Percentiles rank a stretch among this genome's conserved stretches.
Conservation (phyloP, 2,329 filamentous ascomycete genomes). For the Arthrobotrys sphaeroides region DNA sequence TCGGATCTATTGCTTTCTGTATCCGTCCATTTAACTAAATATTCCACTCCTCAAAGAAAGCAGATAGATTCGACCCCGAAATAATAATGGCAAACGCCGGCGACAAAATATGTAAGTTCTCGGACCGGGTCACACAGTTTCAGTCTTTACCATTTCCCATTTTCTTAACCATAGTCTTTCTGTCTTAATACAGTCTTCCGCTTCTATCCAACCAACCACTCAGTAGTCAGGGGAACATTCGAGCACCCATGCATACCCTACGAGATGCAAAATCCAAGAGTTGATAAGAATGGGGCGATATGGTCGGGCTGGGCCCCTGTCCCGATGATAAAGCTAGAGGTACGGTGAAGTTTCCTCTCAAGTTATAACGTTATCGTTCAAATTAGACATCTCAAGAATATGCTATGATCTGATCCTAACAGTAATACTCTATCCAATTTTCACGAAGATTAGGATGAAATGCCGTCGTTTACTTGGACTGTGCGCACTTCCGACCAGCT, state of each 20-base stretch:
- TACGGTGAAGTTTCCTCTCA: no score
- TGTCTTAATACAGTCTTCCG: slow-evolving; percentile 64
- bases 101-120: slow-evolving; percentile 64
- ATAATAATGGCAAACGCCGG: slow-evolving; percentile 62
- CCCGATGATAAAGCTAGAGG: slow-evolving; percentile 64
- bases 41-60: slow-evolving; percentile 54
- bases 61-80: slow-evolving; percentile 61
- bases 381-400: no score
- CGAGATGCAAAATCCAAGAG: slow-evolving; percentile 64
- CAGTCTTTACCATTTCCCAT: background rate
- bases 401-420: background rate
- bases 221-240: slow-evolving; percentile 71
- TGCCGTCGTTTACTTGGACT: slow-evolving; percentile 61
- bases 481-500: slow-evolving; percentile 71
- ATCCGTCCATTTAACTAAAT: background rate
- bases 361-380: background rate
- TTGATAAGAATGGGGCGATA: slow-evolving; percentile 63
- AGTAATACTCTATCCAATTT: background rate
- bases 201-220: slow-evolving; percentile 73
- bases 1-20: no score
- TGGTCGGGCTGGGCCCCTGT: slow-evolving; percentile 66
- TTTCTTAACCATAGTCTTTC: no score
- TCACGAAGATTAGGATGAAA: slow-evolving; percentile 30
- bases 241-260: slow-evolving; percentile 72
- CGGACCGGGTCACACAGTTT: background rate